Conservation (phyloP, 2,329 filamentous ascomycete genomes). For the Paramyrothecium sp. region DNA sequence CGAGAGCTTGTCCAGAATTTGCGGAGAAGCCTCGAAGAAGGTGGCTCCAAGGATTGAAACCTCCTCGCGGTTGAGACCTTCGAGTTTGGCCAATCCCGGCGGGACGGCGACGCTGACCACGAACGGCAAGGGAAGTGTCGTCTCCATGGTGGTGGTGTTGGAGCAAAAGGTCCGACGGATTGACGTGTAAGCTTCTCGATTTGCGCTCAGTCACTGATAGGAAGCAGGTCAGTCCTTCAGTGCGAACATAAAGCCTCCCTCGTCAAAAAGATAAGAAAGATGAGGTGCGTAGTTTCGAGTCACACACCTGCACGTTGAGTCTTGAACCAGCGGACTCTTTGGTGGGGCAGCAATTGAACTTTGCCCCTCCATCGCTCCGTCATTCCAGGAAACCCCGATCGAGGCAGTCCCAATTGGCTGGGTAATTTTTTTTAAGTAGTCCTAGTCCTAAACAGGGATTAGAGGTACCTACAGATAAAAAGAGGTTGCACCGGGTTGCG, state of each 20-base stretch:
- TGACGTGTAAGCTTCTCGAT: slow-evolving; percentile 7
- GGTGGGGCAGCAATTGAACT: slow-evolving; percentile 21
- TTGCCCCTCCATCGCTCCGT: slow-evolving; percentile 21
- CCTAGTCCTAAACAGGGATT: no score
- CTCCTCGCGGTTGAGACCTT: slow-evolving; percentile 56
- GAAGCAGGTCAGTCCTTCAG: no score
- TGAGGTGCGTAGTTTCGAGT: slow-evolving; percentile 10
- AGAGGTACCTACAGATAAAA: no score
- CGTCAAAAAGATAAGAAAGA: slow-evolving; percentile 13
- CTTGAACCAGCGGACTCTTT: slow-evolving; percentile 22
- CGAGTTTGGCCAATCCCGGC: slow-evolving; percentile 43
- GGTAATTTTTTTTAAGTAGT: neutral
- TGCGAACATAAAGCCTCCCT: neutral
- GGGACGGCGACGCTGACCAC: slow-evolving; percentile 56
- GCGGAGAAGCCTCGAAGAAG: slow-evolving; percentile 53
- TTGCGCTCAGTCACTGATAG: slow-evolving; percentile 18
- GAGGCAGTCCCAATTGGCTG: slow-evolving; percentile 12
- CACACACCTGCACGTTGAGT: slow-evolving; percentile 17
- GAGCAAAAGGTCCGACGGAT: slow-evolving; percentile 2
- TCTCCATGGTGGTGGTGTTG: slow-evolving; percentile 51
- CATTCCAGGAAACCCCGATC: slow-evolving; percentile 16
- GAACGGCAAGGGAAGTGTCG: slow-evolving; percentile 62
- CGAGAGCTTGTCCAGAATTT: slow-evolving; percentile 44
- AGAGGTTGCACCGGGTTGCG: no score
- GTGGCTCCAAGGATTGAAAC: slow-evolving; percentile 58